Base-by-base conservation (phyloP, 352 stramenopile genomes). In the Phytophthora idaei region DNA sequence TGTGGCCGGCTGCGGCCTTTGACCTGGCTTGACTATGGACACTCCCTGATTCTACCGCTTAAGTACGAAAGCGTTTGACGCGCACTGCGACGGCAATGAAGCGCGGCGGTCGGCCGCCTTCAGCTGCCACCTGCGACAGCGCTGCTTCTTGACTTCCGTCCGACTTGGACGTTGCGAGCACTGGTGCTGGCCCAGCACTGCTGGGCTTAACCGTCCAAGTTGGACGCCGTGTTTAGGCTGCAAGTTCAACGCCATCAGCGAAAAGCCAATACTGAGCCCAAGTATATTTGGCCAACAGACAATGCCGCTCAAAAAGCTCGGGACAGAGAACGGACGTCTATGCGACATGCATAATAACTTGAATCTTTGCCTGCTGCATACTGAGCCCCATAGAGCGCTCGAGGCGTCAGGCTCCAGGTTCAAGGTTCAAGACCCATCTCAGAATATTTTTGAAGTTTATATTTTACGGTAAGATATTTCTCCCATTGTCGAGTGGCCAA, bases 291-390 rank as follows among this genome's bases (percentile, higher is more conserved):
- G 12, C 5, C 28, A 45, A 39, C 8, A 44, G 49, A 32, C 10
- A 55, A 31, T n/a, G 11, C 11, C 11, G 46, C 21, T 52, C 50
- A 59, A 45, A 56, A 46, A 66, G 57, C 41, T 48, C 31, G 6
- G 15, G 25, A 17, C 36, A 69, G 21, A 54, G 49, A 65, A 47
- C 11, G 51, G 21, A 11, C 58, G 31, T 2, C 2, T 27, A 32
- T 64, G 65, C 46, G 65, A 73, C 59, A 73, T 49, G 59, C 12
- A 15, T 7, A 46, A 55, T 15, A 41, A 50, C 58, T 67, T 17
- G 49, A 70, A 54, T 49, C 25, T 34, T 28, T 39, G 6, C 28
- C 2, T 12, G 10, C 15, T 29, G 27, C 44, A 71, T 67, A 65
- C 47, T 65, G 25, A 59, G 15, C 1, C 15, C 14, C 7, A 31